These are phyloP conservation scores for Westerdykella sp. DNA, from an alignment of 2,329 filamentous ascomycete genomes.

Conservation along the genomic window DNA sequence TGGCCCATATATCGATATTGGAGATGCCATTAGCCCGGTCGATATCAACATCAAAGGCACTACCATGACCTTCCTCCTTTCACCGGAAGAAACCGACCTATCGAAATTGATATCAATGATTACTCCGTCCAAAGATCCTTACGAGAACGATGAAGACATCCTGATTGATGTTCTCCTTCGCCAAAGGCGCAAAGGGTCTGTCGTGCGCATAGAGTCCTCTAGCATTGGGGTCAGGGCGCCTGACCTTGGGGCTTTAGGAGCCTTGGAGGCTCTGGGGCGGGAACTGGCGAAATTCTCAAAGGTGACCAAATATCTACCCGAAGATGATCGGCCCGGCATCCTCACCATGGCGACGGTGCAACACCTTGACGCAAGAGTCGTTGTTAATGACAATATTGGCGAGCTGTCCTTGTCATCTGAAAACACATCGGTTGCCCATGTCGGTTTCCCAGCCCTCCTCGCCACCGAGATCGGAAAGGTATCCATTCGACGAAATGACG, in stretches of 20 bases:
- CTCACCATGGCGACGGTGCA: slow-evolving; percentile 66
- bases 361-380: slow-evolving; percentile 55
- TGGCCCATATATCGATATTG: slow-evolving; percentile 59
- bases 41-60: slow-evolving; percentile 60
- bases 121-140: slow-evolving; percentile 85
- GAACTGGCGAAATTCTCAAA: slow-evolving; percentile 78
- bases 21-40: slow-evolving; percentile 54
- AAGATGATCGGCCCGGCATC: slow-evolving; percentile 88
- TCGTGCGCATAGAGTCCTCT: slow-evolving; percentile 65
- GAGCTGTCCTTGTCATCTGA: slow-evolving; percentile 38
- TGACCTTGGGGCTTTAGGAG: slow-evolving; percentile 59
- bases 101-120: slow-evolving; percentile 78
- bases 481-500: slow-evolving; percentile 58
- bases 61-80: slow-evolving; percentile 60
- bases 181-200: slow-evolving; percentile 78
- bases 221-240: slow-evolving; percentile 57
- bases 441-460: slow-evolving; percentile 75
- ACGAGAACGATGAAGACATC: slow-evolving; percentile 85
- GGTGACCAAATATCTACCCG: slow-evolving; percentile 89
- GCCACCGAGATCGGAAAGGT: slow-evolving; percentile 67
- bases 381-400: slow-evolving; percentile 65
- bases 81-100: slow-evolving; percentile 73
- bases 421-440: slow-evolving; percentile 46
- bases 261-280: slow-evolving; percentile 64
- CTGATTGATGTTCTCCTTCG: slow-evolving; percentile 85